These are phyloP conservation scores for Lolium perenne DNA, from an alignment of 176 grass and related monocot species.

Conservation along the genomic window DNA sequence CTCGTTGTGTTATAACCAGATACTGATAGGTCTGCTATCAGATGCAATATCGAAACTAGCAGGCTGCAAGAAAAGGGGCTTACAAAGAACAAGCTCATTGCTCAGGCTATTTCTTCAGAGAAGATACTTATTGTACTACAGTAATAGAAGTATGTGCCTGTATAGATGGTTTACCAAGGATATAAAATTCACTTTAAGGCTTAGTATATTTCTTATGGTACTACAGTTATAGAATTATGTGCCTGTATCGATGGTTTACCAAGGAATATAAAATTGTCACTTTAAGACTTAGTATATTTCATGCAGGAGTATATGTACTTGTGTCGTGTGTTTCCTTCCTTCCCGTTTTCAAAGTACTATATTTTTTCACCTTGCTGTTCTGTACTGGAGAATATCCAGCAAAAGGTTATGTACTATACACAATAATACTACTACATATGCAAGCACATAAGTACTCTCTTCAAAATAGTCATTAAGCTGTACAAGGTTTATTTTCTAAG, in stretches of 20 bases:
- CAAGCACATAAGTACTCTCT: constrained; percentile 13
- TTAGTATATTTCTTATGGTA: constrained; percentile 5
- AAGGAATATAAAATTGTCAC: constrained; percentile 28
- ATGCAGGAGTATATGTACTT: constrained; percentile 26
- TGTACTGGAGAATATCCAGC: constrained; percentile 25
- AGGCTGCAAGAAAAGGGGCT: constrained; percentile 22
- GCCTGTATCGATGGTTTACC: constrained; percentile 21
- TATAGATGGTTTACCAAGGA: constrained; percentile 29
- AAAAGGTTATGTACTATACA: constrained; percentile 22
- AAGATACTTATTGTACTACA: neutral
- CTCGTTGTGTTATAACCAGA: constrained; percentile 32
- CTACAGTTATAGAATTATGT: constrained; percentile 6
- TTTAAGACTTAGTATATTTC: constrained; percentile 9
- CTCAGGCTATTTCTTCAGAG: constrained; percentile 15
- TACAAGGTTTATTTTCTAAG: constrained; percentile 40
- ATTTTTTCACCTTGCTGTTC: constrained; percentile 14
- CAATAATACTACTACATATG: neutral
- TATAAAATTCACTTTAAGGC: constrained; percentile 21
- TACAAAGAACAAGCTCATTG: neutral
- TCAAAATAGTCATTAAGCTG: constrained; percentile 33
- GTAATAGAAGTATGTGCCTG: neutral
- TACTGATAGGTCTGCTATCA: constrained; percentile 31
- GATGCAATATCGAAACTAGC: constrained; percentile 17
- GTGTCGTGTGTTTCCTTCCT: constrained; percentile 20
- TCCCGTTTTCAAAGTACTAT: constrained; percentile 27